Evolutionary conservation across 2,329 filamentous ascomycete genomes (phyloP).

Genomic region (Colletotrichum chlorophyti): DNA sequence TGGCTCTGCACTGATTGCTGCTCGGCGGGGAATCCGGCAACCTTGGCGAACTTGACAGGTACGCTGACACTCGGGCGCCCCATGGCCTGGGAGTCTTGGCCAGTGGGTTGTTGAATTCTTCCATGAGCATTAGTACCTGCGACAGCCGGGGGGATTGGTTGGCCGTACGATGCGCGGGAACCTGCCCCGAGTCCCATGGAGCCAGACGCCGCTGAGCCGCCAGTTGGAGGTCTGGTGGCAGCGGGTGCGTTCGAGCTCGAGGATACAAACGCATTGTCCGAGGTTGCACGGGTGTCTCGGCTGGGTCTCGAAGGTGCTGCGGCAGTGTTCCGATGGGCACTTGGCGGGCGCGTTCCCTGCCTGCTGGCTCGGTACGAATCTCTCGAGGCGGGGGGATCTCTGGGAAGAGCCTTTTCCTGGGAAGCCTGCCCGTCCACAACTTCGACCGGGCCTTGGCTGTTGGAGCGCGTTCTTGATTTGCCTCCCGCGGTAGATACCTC

Average conservation of each 20-base stretch:
- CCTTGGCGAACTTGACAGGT: slow-evolving; percentile 63
- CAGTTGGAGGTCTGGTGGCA: slow-evolving; percentile 74
- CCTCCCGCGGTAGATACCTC: slow-evolving; percentile 35
- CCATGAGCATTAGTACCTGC: slow-evolving; percentile 90
- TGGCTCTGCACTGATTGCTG: slow-evolving; percentile 39
- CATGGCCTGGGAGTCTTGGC: slow-evolving; percentile 74
- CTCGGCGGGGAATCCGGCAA: slow-evolving; percentile 64
- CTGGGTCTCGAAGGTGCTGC: slow-evolving; percentile 50
- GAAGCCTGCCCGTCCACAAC: slow-evolving; percentile 39
- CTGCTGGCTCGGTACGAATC: slow-evolving; percentile 49
- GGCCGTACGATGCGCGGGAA: slow-evolving; percentile 79
- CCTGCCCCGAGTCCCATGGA: slow-evolving; percentile 65
- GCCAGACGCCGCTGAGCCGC: slow-evolving; percentile 77
- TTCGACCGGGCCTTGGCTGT: slow-evolving; percentile 60
- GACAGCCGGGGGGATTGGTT: slow-evolving; percentile 85
- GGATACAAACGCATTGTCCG: slow-evolving; percentile 62
- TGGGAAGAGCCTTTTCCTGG: slow-evolving; percentile 65
- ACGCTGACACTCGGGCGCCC: slow-evolving; percentile 67
- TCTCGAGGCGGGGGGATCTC: slow-evolving; percentile 58
- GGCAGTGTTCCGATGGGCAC: slow-evolving; percentile 50
- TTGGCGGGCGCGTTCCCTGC: slow-evolving; percentile 51
- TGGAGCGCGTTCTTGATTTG: slow-evolving; percentile 52
- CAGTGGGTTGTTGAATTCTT: slow-evolving; percentile 84
- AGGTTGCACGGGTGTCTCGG: slow-evolving; percentile 59
- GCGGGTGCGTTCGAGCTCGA: slow-evolving; percentile 52